Evolutionary conservation across 2,329 filamentous ascomycete genomes (phyloP), one percentile per base, ranked within the genome.

Genomic region (Fusarium sp.): DNA sequence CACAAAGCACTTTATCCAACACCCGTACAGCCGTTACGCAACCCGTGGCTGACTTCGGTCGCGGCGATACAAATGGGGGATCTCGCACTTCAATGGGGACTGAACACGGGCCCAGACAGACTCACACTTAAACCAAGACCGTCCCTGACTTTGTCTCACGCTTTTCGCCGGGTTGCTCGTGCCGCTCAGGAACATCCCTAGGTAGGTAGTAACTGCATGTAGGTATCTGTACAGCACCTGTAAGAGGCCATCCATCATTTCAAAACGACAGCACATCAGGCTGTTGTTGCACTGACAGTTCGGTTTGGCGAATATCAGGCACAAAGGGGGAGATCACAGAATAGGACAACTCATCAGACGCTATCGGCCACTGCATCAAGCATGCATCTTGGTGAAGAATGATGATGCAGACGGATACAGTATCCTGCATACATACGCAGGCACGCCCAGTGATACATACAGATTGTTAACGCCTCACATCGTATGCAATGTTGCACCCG

Each of bases 291-390:
- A 18, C 28, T 39, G 30, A 28, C 47, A 30, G 30, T 51, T 41
- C 24, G 39, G 36, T 15, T 28, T 62, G 53, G 13, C 51, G 51
- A 38, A 69, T 58, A 59, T 70, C 65, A 59, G 65, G 65, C 44
- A 69, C 59, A 42, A 72, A 69, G 48, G 53, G 55, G 35, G 51
- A 47, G 39, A 59, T 44, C 42, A 38, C 15, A 28, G 33, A 28
- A 67, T 31, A 53, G 57, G 70, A 73, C 70, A 72, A 58, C 70
- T 73, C 70, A 71, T 71, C 61, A 69, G 62, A 38, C 48, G 33
- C 61, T 38, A 61, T 48, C 48, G 44, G 66, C 68, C 36, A 68
- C 48, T 59, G 42, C 57, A 42, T 64, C 51, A 45, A 59, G 54
- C 56, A 67, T 71, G 61, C 66, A 71, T 54, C 66, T 47, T 50